phyloP scores from a whole-genome alignment of 2,329 filamentous ascomycete genomes.

The Plenodomus lindquistii region DNA sequence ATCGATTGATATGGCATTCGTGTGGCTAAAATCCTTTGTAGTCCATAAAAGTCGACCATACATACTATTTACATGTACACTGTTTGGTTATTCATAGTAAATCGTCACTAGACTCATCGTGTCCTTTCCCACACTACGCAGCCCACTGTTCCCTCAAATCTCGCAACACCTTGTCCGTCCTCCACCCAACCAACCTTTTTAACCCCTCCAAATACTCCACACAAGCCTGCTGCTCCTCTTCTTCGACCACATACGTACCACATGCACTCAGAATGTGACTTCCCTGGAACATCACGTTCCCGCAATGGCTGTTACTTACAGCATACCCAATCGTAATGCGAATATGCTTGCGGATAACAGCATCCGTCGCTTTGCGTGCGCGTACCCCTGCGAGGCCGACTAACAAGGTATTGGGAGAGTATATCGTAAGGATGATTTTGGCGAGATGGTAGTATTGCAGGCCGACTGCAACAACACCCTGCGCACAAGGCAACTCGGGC shows the following conservation, averaged over 20 bases:
- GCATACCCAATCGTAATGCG: conserved; percentile 35
- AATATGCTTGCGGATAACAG: conserved; percentile 31
- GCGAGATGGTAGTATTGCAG: conserved; percentile 38
- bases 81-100: not conserved
- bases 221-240: conserved; percentile 31
- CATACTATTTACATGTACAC: too few species aligned
- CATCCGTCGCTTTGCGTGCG: conserved; percentile 30
- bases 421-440: conserved; percentile 35
- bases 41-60: too few species aligned
- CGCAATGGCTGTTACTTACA: conserved; percentile 31
- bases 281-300: conserved; percentile 37
- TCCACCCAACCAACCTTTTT: conserved; percentile 31
- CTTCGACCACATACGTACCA: conserved; percentile 32
- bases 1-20: too few species aligned
- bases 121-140: not conserved
- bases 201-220: conserved; percentile 28
- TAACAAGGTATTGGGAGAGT: conserved; percentile 29
- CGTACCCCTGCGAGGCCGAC: conserved; percentile 33
- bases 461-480: conserved; percentile 32
- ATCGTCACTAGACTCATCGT: not conserved
- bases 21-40: too few species aligned
- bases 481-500: conserved; percentile 27
- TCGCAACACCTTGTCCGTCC: conserved; percentile 29
- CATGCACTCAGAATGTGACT: conserved; percentile 36
- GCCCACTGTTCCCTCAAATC: conserved; percentile 31